These are phyloP conservation scores for Geotrichum macrosporum DNA, from an alignment of 1,139 yeast species.

Conservation along the genomic window DNA sequence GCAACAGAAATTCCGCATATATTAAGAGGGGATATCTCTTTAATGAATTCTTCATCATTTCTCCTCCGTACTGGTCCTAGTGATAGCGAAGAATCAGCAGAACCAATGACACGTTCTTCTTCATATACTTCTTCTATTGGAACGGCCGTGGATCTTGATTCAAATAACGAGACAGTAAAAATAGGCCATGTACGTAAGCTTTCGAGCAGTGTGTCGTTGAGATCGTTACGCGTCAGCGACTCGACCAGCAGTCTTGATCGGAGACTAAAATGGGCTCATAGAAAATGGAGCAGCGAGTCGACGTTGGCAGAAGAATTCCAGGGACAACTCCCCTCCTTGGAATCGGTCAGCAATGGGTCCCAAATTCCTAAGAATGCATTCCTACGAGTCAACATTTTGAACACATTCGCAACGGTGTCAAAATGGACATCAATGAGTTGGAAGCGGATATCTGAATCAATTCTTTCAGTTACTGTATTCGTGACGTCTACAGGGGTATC, in stretches of 20 bases:
- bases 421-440: conserved; percentile 15
- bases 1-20: neutral
- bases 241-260: neutral
- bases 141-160: conserved; percentile 9
- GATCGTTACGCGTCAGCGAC: neutral
- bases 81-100: neutral
- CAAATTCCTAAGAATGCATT: neutral
- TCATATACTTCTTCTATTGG: conserved; percentile 9
- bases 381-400: conserved; percentile 1
- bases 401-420: conserved; percentile 14
- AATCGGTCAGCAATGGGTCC: neutral
- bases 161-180: conserved; percentile 6
- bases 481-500: conserved; percentile 1
- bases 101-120: neutral
- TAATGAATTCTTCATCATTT: neutral
- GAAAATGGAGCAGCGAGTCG: conserved; percentile 15
- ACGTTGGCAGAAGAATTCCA: conserved; percentile 1
- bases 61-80: too few relatives aligned
- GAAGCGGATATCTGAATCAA: conserved; percentile 6
- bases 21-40: neutral
- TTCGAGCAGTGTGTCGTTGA: neutral
- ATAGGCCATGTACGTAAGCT: conserved; percentile 2
- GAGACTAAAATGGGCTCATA: neutral
- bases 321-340: neutral
- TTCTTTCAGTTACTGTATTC: conserved; percentile 4